Evolutionary conservation across 495 filamentous ascomycete species (phyloP).

Genomic region (Penicillium soppii): DNA sequence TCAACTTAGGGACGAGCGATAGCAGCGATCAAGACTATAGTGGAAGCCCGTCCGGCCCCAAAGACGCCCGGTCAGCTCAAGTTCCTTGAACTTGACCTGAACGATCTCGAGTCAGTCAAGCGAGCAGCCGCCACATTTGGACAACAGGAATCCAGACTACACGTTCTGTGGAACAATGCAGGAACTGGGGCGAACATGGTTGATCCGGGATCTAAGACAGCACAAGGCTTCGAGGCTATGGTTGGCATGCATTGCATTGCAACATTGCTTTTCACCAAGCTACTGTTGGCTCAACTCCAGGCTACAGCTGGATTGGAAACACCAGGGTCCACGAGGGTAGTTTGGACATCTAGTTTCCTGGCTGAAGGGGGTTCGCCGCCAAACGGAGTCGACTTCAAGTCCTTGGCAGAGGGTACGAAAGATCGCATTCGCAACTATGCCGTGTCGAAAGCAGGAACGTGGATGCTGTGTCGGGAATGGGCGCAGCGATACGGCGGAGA

Average conservation of each 20-base stretch:
- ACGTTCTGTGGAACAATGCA: slow-evolving; percentile 48
- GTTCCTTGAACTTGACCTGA: slow-evolving; percentile 42
- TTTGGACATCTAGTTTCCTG: slow-evolving; percentile 29
- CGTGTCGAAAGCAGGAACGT: slow-evolving; percentile 40
- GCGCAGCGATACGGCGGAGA: slow-evolving; percentile 22
- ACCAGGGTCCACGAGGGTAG: slow-evolving; percentile 24
- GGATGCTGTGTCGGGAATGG: slow-evolving; percentile 33
- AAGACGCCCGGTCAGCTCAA: slow-evolving; percentile 26
- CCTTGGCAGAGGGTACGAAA: slow-evolving; percentile 16
- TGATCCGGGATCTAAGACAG: slow-evolving; percentile 1
- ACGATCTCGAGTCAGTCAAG: slow-evolving; percentile 34
- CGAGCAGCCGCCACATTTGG: slow-evolving; percentile 27
- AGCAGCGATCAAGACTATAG: slow-evolving; percentile 28
- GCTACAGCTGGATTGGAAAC: slow-evolving; percentile 10
- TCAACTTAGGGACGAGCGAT: slow-evolving; percentile 19
- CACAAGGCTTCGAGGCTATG: slow-evolving; percentile 11
- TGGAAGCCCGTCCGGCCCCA: not conserved
- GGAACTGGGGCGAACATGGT: slow-evolving; percentile 20
- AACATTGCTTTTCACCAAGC: slow-evolving; percentile 13
- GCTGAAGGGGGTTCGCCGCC: slow-evolving; percentile 23
- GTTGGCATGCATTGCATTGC: slow-evolving; percentile 11
- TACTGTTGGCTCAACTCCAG: slow-evolving; percentile 6
- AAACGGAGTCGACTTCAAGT: slow-evolving; percentile 20
- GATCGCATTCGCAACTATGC: slow-evolving; percentile 28
- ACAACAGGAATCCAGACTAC: slow-evolving; percentile 32